phyloP scores from a whole-genome alignment of 352 stramenopile species.

The Peronosclerospora sorghi region DNA sequence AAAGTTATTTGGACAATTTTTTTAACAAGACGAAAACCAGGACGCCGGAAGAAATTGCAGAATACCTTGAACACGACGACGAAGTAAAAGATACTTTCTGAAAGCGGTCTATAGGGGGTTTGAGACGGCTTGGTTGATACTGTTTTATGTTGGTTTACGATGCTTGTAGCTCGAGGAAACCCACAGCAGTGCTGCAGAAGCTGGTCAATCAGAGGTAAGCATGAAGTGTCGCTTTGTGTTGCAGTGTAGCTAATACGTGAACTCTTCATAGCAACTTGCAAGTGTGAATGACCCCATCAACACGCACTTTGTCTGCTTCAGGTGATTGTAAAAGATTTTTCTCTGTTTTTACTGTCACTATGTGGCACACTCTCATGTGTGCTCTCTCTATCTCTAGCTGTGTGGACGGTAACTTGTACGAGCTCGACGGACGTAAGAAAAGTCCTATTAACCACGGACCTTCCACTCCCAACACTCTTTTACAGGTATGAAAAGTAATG shows the following conservation, averaged over 20 bases:
- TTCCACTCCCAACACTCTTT: constrained; percentile 74
- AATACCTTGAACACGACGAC: constrained; percentile 85
- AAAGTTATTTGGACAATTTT: constrained; percentile 76
- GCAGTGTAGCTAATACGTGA: neutral
- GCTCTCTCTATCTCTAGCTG: constrained; percentile 26
- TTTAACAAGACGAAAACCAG: constrained; percentile 73
- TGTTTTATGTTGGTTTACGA: neutral
- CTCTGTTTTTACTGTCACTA: neutral
- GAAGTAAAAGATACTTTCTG: constrained; percentile 27
- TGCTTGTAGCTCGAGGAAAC: constrained; percentile 77
- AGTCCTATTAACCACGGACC: constrained; percentile 89
- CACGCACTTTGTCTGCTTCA: constrained; percentile 96
- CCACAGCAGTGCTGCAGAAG: constrained; percentile 84
- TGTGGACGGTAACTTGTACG: constrained; percentile 89
- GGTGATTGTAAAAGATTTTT: constrained; percentile 15
- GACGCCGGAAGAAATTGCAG: constrained; percentile 70
- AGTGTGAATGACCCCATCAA: constrained; percentile 88
- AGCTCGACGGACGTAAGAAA: constrained; percentile 93
- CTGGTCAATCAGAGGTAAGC: constrained; percentile 78
- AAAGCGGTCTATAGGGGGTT: neutral
- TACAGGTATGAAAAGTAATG: constrained; percentile 39
- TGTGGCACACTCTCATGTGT: neutral
- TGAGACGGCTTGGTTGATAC: neutral
- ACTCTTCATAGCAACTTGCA: constrained; percentile 57
- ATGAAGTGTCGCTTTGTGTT: neutral